Evolutionary conservation across 257 asterid genomes (phyloP).

Genomic region (Gynochthodes officinalis): DNA sequence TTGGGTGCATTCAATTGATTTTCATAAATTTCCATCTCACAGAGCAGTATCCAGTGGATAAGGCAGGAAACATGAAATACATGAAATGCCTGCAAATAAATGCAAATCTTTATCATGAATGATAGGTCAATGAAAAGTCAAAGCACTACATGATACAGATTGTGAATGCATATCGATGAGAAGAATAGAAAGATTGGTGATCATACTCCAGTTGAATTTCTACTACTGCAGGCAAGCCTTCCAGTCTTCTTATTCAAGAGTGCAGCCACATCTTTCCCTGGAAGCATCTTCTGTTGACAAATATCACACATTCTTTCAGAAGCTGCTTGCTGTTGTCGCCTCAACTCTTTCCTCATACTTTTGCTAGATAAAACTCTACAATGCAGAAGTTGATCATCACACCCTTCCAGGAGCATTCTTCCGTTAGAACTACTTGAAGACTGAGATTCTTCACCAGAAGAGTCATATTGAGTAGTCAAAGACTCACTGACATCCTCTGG

Average conservation of each 20-base stretch:
- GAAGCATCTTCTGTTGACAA: slow-evolving; percentile 86
- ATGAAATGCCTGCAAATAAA: slow-evolving; percentile 71
- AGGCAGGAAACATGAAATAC: slow-evolving; percentile 82
- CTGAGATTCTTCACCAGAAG: slow-evolving; percentile 80
- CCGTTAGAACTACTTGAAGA: slow-evolving; percentile 42
- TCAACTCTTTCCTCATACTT: slow-evolving; percentile 68
- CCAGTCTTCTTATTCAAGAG: slow-evolving; percentile 79
- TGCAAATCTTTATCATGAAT: slow-evolving; percentile 5
- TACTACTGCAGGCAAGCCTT: slow-evolving; percentile 82
- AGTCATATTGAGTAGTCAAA: slow-evolving; percentile 44
- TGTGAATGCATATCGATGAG: neutral
- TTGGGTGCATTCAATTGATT: slow-evolving; percentile 40
- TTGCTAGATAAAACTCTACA: slow-evolving; percentile 64
- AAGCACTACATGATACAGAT: neutral
- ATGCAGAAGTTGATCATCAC: slow-evolving; percentile 66
- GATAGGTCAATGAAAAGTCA: neutral
- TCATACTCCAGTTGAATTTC: slow-evolving; percentile 83
- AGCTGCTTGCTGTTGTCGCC: slow-evolving; percentile 56
- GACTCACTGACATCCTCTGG: slow-evolving; percentile 60
- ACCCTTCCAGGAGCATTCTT: slow-evolving; percentile 43
- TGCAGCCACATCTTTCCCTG: slow-evolving; percentile 82
- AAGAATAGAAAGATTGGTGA: neutral
- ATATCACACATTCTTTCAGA: slow-evolving; percentile 83
- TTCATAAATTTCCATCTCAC: slow-evolving; percentile 59
- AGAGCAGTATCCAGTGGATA: slow-evolving; percentile 76